Conservation (phyloP, 331 rosid species). For the Quercus phellos region DNA sequence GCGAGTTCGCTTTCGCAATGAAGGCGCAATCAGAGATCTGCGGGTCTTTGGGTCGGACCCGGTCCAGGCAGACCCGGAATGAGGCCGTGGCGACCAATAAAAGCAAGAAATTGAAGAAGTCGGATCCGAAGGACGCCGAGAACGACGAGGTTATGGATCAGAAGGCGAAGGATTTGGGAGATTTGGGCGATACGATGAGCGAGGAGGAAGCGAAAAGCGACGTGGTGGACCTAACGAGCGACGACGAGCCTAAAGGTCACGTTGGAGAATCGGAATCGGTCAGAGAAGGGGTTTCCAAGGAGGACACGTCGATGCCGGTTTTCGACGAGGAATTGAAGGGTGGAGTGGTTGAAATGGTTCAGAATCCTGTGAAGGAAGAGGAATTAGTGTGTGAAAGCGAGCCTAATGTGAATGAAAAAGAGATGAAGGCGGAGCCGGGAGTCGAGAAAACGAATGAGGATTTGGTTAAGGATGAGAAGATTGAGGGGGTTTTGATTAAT, state of each 20-base stretch:
- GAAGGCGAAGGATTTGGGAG: slow-evolving; percentile 21
- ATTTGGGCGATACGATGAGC: slow-evolving; percentile 33
- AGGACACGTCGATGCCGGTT: slow-evolving; percentile 11
- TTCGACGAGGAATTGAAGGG: slow-evolving; percentile 41
- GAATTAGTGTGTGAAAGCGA: neutral
- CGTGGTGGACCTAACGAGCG: slow-evolving; percentile 61
- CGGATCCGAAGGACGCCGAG: neutral
- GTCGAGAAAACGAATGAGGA: slow-evolving; percentile 1
- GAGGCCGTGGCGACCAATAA: slow-evolving; percentile 20
- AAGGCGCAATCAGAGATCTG: slow-evolving; percentile 75
- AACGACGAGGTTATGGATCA: neutral
- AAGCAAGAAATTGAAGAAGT: slow-evolving; percentile 43
- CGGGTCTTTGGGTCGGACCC: slow-evolving; percentile 67
- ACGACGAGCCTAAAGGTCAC: slow-evolving; percentile 51
- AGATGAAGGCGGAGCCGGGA: neutral
- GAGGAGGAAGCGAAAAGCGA: slow-evolving; percentile 92
- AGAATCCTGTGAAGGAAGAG: neutral
- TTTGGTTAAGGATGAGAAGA: slow-evolving; percentile 15
- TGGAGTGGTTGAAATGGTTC: slow-evolving; percentile 34
- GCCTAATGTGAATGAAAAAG: slow-evolving; percentile 1
- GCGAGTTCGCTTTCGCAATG: slow-evolving; percentile 83
- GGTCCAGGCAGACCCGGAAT: slow-evolving; percentile 42
- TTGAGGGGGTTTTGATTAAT: slow-evolving; percentile 5
- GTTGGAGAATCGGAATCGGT: slow-evolving; percentile 24
- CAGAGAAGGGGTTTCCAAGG: slow-evolving; percentile 13